Conservation (phyloP, 2,329 filamentous ascomycete species). For the Chrysoporthe austroafricana region DNA sequence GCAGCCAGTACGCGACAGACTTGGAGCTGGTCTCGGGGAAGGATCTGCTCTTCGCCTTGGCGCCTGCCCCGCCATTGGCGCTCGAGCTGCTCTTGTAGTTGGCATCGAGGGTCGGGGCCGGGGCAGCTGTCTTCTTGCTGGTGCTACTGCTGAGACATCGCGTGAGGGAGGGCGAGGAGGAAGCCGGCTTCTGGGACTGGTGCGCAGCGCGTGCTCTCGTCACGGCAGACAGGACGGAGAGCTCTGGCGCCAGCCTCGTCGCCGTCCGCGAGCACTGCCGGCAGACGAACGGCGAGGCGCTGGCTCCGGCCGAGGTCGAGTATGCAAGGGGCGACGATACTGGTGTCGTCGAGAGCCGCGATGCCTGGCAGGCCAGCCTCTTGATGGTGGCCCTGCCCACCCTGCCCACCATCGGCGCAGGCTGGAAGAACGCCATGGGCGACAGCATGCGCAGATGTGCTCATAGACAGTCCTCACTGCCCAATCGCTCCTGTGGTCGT, state of each 20-base stretch:
- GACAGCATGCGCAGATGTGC: neutral
- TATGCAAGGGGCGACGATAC: constrained; percentile 6
- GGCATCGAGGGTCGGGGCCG: constrained; percentile 11
- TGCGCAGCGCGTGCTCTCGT: constrained; percentile 2
- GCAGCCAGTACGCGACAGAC: constrained; percentile 85
- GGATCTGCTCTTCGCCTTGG: constrained; percentile 36
- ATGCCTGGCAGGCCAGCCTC: constrained; percentile 24
- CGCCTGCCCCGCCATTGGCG: neutral
- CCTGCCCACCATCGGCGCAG: constrained; percentile 22
- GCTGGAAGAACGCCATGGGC: constrained; percentile 26
- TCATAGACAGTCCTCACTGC: neutral
- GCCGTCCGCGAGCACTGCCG: constrained; percentile 47
- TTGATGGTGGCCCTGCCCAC: constrained; percentile 19
- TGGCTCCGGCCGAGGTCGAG: constrained; percentile 14
- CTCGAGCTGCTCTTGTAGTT: neutral
- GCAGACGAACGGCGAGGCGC: constrained; percentile 45
- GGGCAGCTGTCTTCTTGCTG: constrained; percentile 23
- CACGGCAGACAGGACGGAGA: constrained; percentile 16
- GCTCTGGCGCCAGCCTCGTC: neutral
- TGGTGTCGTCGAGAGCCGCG: constrained; percentile 13
- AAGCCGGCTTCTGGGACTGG: constrained; percentile 1
- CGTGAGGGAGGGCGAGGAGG: constrained; percentile 9
- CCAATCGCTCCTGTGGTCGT: neutral
- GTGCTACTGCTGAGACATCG: constrained; percentile 22
- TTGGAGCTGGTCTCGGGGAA: constrained; percentile 71